Evolutionary conservation across 2,329 filamentous ascomycete genomes (phyloP), one percentile per base, ranked within the genome.

Genomic region (Eutypa lata): DNA sequence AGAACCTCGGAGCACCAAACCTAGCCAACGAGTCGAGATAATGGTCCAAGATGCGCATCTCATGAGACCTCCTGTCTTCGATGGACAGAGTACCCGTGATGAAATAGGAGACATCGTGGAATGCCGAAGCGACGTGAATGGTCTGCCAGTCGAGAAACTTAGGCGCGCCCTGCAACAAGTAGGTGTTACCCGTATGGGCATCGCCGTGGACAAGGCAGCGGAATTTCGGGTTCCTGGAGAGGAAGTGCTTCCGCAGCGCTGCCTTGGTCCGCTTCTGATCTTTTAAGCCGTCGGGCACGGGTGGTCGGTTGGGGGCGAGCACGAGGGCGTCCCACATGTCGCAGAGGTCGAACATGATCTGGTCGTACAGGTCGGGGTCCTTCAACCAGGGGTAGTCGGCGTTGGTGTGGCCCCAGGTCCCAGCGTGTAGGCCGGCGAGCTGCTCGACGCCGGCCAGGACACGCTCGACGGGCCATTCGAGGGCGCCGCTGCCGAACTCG

Each of bases 81-180:
- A 70, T 44, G 28, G 57, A 63, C 11, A 73, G 57, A 7, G 68
- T 63, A 28, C 68, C 64, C 3, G 54, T 63, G 37, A 72, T 53
- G 54, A 67, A 70, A 56, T 72, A 73, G 1, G 65, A 58, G 16
- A 73, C 54, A 49, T 73, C 71, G 53, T 72, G 70, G 54, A 73
- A 70, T 8, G 63, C 62, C 2, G 66, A 68, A 28, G 68, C 68
- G 50, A 68, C 63, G 53, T 70, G 65, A 18, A 70, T 63, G 47
- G 64, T 62, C 57, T 72, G 69, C 65, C 67, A 73, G 59, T 72
- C 70, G 21, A 73, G 61, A 57, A 72, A 73, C 13, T 64, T 61
- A 24, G 65, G 64, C 10, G 51, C 51, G 18, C 59, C 56, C 3
- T 58, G 63, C 11, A 58, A 58, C 21, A 70, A 50, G 56, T 66